Base-by-base conservation (phyloP, 1,284 basidiomycete genomes). In the Violaceomyces palustris region DNA sequence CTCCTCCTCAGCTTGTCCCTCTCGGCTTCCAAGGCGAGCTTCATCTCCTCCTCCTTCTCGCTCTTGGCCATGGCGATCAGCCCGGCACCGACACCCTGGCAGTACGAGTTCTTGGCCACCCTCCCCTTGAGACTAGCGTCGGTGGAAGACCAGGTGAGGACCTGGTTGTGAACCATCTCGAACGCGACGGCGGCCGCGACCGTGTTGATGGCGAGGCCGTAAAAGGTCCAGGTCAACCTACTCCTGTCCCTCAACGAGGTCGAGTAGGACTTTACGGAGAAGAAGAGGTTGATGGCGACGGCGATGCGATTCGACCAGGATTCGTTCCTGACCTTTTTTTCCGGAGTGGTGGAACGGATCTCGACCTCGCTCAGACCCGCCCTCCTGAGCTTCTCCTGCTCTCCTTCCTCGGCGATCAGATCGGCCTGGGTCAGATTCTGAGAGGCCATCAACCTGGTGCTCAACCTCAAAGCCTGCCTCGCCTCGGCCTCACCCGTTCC, bases 141-240 rank as follows among this genome's bases (percentile, higher is more conserved):
- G 23, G 59, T 40, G 3, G 22, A 35, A 10, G 49, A 49, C 56
- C 57, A 65, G 2, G 54, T 56, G 9, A 63, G 33, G 15, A 63
- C 49, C 37, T 55, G 56, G 25, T 65, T 64, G 42, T 56, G 51
- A 9, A 60, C 61, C 53, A 64, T 64, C 39, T 65, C 62, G 22
- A 65, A 65, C 6, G 61, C 60, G 21, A 50, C 33, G 5, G 51
- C 62, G 1, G 62, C 62, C 8, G 62, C 61, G 6, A 61, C 56
- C 11, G 61, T 65, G 34, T 65, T 65, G 15, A 48, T 17, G 9
- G 60, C 51, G 12, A 65, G 30, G 2, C 62, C 61, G 34, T 64
- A 64, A 23, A 64, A 64, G 0, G 59, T 59, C 50, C 52, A 61
- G 29, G 50, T 57, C 8, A 61, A 35, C 15, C 42, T 46, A 11